phyloP scores from a whole-genome alignment of 768 basidiomycete species.

The Tulasnella calospora region DNA sequence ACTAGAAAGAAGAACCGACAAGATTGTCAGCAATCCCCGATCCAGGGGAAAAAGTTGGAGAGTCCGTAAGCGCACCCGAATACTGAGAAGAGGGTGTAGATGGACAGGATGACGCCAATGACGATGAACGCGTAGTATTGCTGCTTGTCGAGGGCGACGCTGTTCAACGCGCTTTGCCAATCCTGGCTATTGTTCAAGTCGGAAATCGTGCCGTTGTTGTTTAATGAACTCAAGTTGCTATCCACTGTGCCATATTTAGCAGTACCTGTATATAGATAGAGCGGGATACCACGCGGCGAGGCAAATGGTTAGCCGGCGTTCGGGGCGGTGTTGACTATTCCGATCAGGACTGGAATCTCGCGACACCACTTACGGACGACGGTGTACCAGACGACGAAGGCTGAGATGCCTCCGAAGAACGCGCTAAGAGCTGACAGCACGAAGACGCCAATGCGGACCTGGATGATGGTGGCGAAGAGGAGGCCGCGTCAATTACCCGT shows the following conservation, averaged over 20 bases:
- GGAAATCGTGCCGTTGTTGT: conserved; percentile 12
- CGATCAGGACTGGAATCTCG: background rate
- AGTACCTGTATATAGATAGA: background rate
- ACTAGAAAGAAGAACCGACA: background rate
- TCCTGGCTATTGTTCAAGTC: background rate
- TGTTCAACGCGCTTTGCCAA: background rate
- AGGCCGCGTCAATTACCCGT: background rate
- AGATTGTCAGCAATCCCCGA: background rate
- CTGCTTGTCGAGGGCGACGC: conserved; percentile 16
- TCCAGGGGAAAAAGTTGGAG: background rate
- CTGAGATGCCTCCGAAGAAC: conserved; percentile 18
- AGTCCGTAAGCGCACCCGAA: background rate
- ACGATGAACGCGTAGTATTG: conserved; percentile 12
- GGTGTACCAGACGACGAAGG: conserved; percentile 16
- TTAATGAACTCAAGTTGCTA: background rate
- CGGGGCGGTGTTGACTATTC: background rate
- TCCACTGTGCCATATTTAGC: conserved; percentile 15
- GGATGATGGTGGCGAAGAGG: background rate
- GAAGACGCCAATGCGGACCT: conserved; percentile 25
- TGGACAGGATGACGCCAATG: background rate
- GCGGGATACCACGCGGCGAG: background rate
- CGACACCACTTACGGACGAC: conserved; percentile 20
- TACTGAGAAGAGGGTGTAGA: conserved; percentile 6
- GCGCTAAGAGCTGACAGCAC: conserved; percentile 19
- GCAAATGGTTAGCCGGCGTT: background rate